These are phyloP conservation scores for Penicillium hordei DNA, from an alignment of 2,329 filamentous ascomycete species.

Conservation along the genomic window DNA sequence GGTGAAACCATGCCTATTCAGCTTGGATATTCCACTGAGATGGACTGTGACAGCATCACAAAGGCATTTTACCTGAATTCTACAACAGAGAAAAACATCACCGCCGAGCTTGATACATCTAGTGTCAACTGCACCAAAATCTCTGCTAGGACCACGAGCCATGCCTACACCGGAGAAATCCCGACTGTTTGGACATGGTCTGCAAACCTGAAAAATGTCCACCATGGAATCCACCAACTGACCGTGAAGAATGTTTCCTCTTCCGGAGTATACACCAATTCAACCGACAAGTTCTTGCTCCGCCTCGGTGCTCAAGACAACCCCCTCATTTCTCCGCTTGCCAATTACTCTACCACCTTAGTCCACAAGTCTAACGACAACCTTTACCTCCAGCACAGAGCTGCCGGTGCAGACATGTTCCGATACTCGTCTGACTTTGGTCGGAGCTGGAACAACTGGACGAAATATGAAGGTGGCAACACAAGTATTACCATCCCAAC, in stretches of 20 bases:
- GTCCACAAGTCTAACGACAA: slow-evolving; percentile 48
- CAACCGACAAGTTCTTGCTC: slow-evolving; percentile 61
- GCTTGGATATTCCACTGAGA: slow-evolving; percentile 59
- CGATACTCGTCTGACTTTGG: slow-evolving; percentile 64
- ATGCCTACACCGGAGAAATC: slow-evolving; percentile 51
- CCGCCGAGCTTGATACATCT: slow-evolving; percentile 46
- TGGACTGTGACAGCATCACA: slow-evolving; percentile 59
- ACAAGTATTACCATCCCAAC: slow-evolving; percentile 48
- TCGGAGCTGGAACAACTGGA: slow-evolving; percentile 61
- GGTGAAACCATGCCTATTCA: slow-evolving; percentile 49
- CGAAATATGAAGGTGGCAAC: slow-evolving; percentile 53
- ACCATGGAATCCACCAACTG: slow-evolving; percentile 61
- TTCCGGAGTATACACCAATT: slow-evolving; percentile 41
- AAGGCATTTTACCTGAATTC: slow-evolving; percentile 54
- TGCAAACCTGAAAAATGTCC: slow-evolving; percentile 55
- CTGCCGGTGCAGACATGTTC: slow-evolving; percentile 60
- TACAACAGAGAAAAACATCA: slow-evolving; percentile 49
- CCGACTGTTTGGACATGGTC: slow-evolving; percentile 56
- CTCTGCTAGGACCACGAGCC: slow-evolving; percentile 26
- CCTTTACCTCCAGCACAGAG: slow-evolving; percentile 56
- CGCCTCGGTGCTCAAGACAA: slow-evolving; percentile 60
- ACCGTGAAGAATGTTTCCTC: slow-evolving; percentile 47
- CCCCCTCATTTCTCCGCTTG: slow-evolving; percentile 58
- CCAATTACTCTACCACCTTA: slow-evolving; percentile 59
- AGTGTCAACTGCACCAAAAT: slow-evolving; percentile 50